Evolutionary conservation across 257 asterid species (phyloP).

Genomic region (Jaltomata sinuosa): DNA sequence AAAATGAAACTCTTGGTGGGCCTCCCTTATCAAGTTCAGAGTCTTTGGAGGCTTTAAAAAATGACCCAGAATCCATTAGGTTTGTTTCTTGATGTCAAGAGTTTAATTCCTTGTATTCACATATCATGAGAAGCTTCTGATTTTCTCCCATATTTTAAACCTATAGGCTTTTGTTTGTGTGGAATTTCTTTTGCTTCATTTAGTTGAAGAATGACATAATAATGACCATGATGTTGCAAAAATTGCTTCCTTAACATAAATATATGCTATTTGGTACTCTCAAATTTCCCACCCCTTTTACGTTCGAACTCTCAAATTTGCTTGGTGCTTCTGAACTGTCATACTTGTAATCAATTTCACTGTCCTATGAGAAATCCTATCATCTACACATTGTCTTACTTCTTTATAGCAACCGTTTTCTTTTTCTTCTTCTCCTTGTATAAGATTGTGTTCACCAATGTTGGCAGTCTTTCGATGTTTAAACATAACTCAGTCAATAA

Average conservation of each 20-base stretch:
- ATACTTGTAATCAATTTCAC: background rate
- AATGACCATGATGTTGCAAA: background rate
- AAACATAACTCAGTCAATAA: background rate
- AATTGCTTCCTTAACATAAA: background rate
- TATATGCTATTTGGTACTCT: background rate
- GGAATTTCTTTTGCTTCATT: background rate
- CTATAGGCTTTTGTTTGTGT: background rate
- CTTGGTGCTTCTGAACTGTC: background rate
- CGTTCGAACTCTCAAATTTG: background rate
- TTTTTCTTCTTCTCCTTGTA: background rate
- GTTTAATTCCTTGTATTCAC: background rate
- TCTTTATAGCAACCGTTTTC: background rate
- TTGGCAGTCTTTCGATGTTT: background rate
- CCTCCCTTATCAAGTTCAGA: slow-evolving; percentile 38
- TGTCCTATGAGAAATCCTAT: background rate
- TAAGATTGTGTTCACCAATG: background rate
- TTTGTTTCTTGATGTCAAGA: slow-evolving; percentile 8
- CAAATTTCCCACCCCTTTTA: background rate
- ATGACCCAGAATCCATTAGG: slow-evolving; percentile 88
- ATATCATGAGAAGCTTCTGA: background rate
- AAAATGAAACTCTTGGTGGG: slow-evolving; percentile 17
- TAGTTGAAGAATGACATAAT: background rate
- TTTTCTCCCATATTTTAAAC: background rate
- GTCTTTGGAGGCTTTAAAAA: slow-evolving; percentile 50
- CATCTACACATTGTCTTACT: background rate